phyloP scores from a whole-genome alignment of 1,284 basidiomycete species.

The Ceratobasidium sp. region DNA sequence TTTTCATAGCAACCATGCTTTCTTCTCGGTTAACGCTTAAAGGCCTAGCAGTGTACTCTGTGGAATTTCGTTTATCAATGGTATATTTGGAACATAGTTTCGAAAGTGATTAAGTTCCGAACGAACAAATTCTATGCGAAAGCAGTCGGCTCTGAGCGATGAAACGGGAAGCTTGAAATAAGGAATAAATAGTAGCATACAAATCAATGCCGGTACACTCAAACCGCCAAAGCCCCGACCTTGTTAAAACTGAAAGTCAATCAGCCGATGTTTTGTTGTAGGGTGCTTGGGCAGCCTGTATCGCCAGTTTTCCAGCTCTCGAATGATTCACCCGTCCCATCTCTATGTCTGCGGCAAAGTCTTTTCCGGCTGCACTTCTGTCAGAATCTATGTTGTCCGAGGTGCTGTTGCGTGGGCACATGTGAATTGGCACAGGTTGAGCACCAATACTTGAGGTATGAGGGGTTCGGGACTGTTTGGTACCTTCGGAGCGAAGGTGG shows the following conservation, averaged over 20 bases:
- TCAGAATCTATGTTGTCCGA: neutral
- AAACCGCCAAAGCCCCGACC: too few species aligned
- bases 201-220: neutral
- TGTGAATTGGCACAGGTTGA: neutral
- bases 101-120: too few species aligned
- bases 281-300: too few species aligned
- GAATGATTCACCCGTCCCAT: conserved; percentile 6
- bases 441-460: neutral
- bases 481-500: neutral
- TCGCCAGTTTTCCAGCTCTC: neutral
- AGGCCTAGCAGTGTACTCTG: neutral
- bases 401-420: neutral
- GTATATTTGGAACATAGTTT: too few species aligned
- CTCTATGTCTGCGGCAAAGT: neutral
- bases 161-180: too few species aligned
- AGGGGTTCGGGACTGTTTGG: neutral
- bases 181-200: too few species aligned
- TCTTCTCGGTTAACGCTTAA: conserved; percentile 36
- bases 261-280: too few species aligned
- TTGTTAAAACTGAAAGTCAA: too few species aligned
- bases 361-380: neutral
- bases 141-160: too few species aligned
- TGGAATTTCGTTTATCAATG: neutral
- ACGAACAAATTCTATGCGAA: too few species aligned
- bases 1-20: conserved; percentile 24